phyloP scores from a whole-genome alignment of 1,139 yeast genomes.

The Chernovozyma aurita region DNA sequence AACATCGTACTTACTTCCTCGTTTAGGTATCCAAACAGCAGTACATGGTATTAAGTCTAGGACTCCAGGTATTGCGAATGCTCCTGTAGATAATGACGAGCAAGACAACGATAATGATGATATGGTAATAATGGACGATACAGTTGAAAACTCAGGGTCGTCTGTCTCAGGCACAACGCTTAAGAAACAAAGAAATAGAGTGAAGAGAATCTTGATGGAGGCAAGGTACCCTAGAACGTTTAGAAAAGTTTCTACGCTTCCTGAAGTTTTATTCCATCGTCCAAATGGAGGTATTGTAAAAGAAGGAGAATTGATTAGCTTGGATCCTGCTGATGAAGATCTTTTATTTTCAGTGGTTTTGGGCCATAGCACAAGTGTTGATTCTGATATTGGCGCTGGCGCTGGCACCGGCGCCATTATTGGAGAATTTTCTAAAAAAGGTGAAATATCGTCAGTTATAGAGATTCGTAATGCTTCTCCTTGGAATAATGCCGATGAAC shows the following conservation, averaged over 20 bases:
- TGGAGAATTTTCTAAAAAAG: neutral
- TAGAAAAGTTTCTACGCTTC: conserved; percentile 30
- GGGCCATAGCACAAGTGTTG: conserved; percentile 16
- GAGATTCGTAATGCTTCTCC: conserved; percentile 44
- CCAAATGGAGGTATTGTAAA: conserved; percentile 18
- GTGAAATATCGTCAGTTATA: conserved; percentile 10
- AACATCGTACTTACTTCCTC: conserved; percentile 39
- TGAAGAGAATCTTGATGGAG: conserved; percentile 29
- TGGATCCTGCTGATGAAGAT: conserved; percentile 36
- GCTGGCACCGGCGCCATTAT: neutral
- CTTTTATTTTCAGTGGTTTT: conserved; percentile 36
- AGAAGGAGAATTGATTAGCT: conserved; percentile 15
- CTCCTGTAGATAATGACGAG: conserved; percentile 19
- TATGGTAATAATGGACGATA: conserved; percentile 23
- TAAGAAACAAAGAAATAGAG: conserved; percentile 30
- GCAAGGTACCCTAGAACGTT: conserved; percentile 36
- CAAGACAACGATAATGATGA: conserved; percentile 43
- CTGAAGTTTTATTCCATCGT: conserved; percentile 36
- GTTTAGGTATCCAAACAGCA: conserved; percentile 44
- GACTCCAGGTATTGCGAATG: conserved; percentile 7
- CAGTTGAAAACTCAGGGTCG: conserved; percentile 17
- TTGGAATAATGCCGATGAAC: conserved; percentile 32
- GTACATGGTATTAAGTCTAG: conserved; percentile 40
- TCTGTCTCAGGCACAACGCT: conserved; percentile 30
- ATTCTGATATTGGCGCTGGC: conserved; percentile 7